Base-by-base conservation (phyloP, 768 basidiomycete species). In the Cystobasidium onofrii region DNA sequence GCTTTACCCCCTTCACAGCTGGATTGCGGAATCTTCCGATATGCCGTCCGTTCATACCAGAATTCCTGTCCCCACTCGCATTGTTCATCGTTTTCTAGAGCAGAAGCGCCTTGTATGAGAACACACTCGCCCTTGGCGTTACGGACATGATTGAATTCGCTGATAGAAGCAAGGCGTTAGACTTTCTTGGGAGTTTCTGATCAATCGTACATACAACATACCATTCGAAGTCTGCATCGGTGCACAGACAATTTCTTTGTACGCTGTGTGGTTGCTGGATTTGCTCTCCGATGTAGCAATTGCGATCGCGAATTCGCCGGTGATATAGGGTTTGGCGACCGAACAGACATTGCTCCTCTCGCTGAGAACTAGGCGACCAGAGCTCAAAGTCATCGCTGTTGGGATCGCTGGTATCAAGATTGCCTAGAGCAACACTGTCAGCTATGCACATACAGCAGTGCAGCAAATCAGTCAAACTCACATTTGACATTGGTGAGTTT, bases 1-100 rank as follows among this genome's bases (percentile, higher is more conserved):
- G 90, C 85, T 0, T 82, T 76, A 2, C 94, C 95, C 4, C 87
- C 93, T 66, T 88, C 86, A 80, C 96, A 99, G 25, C 84, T 86
- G 41, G 94, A 95, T 80, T 89, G 90, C 0, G 90, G 90, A 61
- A 97, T 90, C 81, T 91, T 88, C 64, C 93, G 90, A 80, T 95
- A 95, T 3, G 88, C 83, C 0, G 95, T 98, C 31, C 92, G 88
- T 65, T 92, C 92, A 80, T 93, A 97, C 96, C 96, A 99, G 80
- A 85, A 91, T 1, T 89, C 87, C 55, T 87, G 87, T 23, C 84
- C 85, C 66, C 74, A 75, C 0, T 81, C 73, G 78, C 90, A 92
- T 3, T 85, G 84, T 33, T 85, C 85, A 44, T 93, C 90, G 0
- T 73, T 29, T 13, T 54, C 73, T 13, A 89, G 84, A 0, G 92